phyloP scores from a whole-genome alignment of 2,329 filamentous ascomycete genomes.

The Colletotrichum acutatum region DNA sequence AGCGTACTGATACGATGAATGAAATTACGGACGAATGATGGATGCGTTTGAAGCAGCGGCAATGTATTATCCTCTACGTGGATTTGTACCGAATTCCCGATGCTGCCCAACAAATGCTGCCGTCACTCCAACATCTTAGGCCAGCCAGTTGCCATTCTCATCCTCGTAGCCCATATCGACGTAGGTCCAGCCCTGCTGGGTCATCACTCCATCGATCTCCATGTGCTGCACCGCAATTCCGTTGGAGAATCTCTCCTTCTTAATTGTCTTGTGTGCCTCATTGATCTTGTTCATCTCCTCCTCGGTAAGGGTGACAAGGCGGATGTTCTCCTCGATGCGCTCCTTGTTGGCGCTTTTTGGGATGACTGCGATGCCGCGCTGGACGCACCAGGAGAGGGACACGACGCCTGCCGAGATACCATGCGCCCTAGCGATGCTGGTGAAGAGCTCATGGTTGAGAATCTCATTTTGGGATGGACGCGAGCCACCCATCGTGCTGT shows the following conservation, averaged over 20 bases:
- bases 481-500: conserved; percentile 31
- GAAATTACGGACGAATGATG: neutral
- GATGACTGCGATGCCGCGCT: conserved; percentile 41
- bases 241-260: conserved; percentile 37
- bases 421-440: conserved; percentile 39
- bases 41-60: no score
- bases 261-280: conserved; percentile 39
- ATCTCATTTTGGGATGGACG: conserved; percentile 30
- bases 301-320: conserved; percentile 40
- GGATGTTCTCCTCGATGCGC: conserved; percentile 41
- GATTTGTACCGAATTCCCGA: neutral
- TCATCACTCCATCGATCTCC: conserved; percentile 39
- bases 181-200: conserved; percentile 39
- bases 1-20: neutral
- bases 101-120: neutral
- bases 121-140: neutral
- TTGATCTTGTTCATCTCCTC: conserved; percentile 43
- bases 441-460: conserved; percentile 39
- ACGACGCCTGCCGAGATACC: conserved; percentile 40
- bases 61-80: neutral
- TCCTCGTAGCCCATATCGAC: conserved; percentile 44
- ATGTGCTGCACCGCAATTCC: conserved; percentile 31
- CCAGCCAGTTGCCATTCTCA: conserved; percentile 42
- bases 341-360: conserved; percentile 39
- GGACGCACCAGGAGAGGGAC: conserved; percentile 42